Evolutionary conservation across 2,329 filamentous ascomycete genomes (phyloP), one percentile per base, ranked within the genome.

Genomic region (Penicillium freii): DNA sequence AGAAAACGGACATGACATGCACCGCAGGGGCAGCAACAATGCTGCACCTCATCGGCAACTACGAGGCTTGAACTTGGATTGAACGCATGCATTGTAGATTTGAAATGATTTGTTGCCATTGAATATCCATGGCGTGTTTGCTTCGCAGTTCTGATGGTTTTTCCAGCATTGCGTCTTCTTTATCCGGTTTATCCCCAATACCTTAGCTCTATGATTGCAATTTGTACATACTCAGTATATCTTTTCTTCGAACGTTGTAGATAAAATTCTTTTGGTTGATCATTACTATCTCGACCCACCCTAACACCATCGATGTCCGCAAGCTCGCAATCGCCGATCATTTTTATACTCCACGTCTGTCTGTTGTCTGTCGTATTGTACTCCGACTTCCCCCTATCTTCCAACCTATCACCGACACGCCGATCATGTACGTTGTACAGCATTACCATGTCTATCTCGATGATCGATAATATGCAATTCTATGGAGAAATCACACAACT

Each of bases 21-120:
- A 65, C 19, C 53, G 56, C 13, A 53, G 54, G 33, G 66, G 59
- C 40, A 66, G 63, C 47, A 54, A 64, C 25, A 61, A 64, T 27
- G 62, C 62, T 45, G 64, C 63, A 49, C 64, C 67, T 42, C 65
- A 65, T 49, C 62, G 67, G 62, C 62, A 69, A 58, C 38, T 62
- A 63, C 44, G 57, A 55, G 31, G 50, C 56, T 54, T 63, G 27
- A 61, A 36, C 23, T 58, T 36, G 27, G 39, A 51, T 40, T 33
- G 31, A 53, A 23, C 10, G 23, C 23, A 15, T 38, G 21, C 33
- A 38, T 38, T 34, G 27, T 40, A 34, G 36, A n/a, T 49, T 34
- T 21, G 19, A 17, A n/a, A 39, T 21, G 11, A 33, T 25, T 34
- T 47, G 2, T 53, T 49, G 50, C 36, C 8, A 25, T 29, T 21